Evolutionary conservation across 2,329 filamentous ascomycete species (phyloP), one percentile per base, ranked within the genome.

Genomic region (Claviceps maximensis): DNA sequence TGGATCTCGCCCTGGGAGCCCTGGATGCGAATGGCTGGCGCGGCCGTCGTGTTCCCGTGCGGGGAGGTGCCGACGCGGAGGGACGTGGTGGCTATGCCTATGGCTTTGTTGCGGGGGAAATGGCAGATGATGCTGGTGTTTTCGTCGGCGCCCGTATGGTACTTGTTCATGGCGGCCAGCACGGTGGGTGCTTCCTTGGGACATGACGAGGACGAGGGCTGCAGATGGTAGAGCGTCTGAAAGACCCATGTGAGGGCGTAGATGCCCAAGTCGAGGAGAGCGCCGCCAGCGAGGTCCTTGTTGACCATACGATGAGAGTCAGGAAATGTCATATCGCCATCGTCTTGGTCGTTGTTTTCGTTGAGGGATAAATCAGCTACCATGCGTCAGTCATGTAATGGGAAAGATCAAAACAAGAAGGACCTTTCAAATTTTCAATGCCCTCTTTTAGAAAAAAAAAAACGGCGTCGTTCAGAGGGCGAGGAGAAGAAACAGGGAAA

Each of bases 221-320:
- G 85, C 3, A 86, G 80, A 67, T 89, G 87, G 70, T 95, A 95
- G 29, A 95, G 77, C 46, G 84, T 85, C 70, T 95, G 88, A 76
- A 91, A 94, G 49, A 93, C 78, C 89, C 89, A 95, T 33, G 88
- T 94, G 56, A 95, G 71, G 47, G 87, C 81, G 72, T 95, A 95
- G 67, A 95, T 86, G 56, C 89, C 89, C 54, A 95, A 74, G 67
- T 95, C 89, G 50, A 95, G 77, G 52, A 94, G 72, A 2, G 84
- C 85, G 51, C 89, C 89, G 31, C 89, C 89, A 0, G 89, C 89
- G 46, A 95, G 76, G 61, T 90, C 84, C 21, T 77, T 76, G 68
- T 94, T 94, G 57, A 95, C 74, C 76, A 95, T 89, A 51, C 89
- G 83, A 71, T 89, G 75, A 50, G 76, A 71, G 61, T 82, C 77